Evolutionary conservation across 1,139 yeast species (phyloP).

Genomic region (Keqinozyma sinolaborantium): DNA sequence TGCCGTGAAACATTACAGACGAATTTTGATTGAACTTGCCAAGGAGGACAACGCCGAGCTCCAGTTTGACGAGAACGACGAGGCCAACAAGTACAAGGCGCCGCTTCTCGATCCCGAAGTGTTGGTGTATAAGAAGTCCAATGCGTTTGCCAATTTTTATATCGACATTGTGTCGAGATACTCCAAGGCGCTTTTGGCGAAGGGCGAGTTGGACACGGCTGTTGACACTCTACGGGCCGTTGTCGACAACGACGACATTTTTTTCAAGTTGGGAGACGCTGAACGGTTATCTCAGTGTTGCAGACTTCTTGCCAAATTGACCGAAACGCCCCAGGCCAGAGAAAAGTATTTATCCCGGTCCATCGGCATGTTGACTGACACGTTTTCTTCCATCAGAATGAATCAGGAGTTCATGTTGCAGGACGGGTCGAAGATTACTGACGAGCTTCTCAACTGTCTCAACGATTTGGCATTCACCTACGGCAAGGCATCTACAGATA

Average conservation of each 20-base stretch:
- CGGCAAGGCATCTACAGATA: conserved; percentile 18
- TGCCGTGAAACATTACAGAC: conserved; percentile 44
- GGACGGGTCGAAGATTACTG: conserved; percentile 29
- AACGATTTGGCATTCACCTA: conserved; percentile 33
- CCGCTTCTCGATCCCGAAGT: conserved; percentile 31
- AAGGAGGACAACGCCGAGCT: conserved; percentile 22
- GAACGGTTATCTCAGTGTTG: conserved; percentile 42
- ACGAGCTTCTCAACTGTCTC: conserved; percentile 33
- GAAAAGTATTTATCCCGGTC: conserved; percentile 38
- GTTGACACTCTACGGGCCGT: conserved; percentile 25
- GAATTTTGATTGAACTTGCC: conserved; percentile 36
- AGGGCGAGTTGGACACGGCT: conserved; percentile 34
- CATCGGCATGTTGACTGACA: conserved; percentile 31
- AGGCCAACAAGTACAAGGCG: conserved; percentile 22
- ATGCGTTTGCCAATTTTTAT: conserved; percentile 39
- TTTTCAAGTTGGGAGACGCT: conserved; percentile 41
- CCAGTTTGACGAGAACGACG: conserved; percentile 22
- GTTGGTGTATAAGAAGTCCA: conserved; percentile 29
- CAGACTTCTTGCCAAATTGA: conserved; percentile 31
- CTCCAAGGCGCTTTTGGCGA: conserved; percentile 40
- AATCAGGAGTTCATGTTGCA: conserved; percentile 24
- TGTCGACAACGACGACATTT: conserved; percentile 35
- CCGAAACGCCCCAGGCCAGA: conserved; percentile 22
- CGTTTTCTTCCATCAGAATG: conserved; percentile 26
- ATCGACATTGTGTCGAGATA: conserved; percentile 43